These are phyloP conservation scores for Amniculicola lignicola DNA, from an alignment of 495 filamentous ascomycete species.

Conservation along the genomic window DNA sequence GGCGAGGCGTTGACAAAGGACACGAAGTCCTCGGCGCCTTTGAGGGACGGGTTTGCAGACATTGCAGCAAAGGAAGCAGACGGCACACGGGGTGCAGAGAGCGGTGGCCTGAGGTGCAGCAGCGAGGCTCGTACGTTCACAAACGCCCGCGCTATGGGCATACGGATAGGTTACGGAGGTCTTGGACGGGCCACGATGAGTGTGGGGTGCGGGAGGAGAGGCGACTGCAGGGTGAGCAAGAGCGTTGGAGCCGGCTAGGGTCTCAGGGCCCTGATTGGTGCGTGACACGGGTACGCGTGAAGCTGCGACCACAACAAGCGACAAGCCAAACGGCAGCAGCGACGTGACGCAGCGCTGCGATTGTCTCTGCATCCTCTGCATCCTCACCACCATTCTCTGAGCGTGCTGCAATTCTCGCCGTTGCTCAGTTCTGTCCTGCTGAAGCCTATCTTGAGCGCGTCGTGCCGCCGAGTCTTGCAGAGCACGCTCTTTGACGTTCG, in stretches of 20 bases:
- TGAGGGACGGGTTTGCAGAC: slow-evolving; percentile 38
- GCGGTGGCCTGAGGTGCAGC: slow-evolving; percentile 7
- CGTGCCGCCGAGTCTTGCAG: too few species aligned
- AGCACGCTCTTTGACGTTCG: too few species aligned
- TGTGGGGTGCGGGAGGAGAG: slow-evolving; percentile 6
- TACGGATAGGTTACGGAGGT: slow-evolving; percentile 25
- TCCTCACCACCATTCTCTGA: neutral
- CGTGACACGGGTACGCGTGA: too few species aligned
- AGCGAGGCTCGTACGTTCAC: slow-evolving; percentile 17
- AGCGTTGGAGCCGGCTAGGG: slow-evolving; percentile 13
- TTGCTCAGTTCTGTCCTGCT: too few species aligned
- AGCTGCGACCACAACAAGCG: too few species aligned
- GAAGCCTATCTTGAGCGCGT: too few species aligned
- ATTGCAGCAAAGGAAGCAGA: slow-evolving; percentile 17
- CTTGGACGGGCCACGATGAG: slow-evolving; percentile 15
- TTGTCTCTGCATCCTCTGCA: neutral
- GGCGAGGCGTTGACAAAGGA: slow-evolving; percentile 94
- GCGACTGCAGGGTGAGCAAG: neutral
- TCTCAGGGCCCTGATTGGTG: neutral
- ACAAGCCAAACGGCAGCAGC: slow-evolving; percentile 9
- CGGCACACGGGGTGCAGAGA: neutral
- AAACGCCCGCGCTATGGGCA: slow-evolving; percentile 13
- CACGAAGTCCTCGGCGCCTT: slow-evolving; percentile 75
- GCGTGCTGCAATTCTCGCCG: neutral
- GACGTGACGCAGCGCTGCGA: slow-evolving; percentile 17